A percentile compares a stretch with the other conserved stretches of the same genome.
phyloP scores from a whole-genome alignment of 768 basidiomycete genomes.

The Ramaria rubella region DNA sequence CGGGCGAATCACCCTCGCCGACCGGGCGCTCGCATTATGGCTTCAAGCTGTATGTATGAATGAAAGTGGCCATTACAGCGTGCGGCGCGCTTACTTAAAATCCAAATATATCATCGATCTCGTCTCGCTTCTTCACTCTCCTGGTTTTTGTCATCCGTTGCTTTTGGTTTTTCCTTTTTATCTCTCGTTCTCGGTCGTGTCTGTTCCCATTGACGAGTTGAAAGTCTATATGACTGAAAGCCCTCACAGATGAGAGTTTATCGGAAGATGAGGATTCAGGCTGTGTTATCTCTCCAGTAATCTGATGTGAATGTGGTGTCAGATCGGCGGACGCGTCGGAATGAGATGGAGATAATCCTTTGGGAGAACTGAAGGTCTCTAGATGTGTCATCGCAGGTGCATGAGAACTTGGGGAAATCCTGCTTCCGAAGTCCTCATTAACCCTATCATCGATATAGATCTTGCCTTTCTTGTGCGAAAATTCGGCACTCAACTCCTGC shows the following conservation, averaged over 20 bases:
- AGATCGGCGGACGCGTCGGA: too few relatives aligned
- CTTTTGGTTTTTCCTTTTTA: conserved; percentile 12
- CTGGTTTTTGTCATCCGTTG: conserved; percentile 28
- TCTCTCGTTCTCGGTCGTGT: neutral
- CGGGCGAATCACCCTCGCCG: too few relatives aligned
- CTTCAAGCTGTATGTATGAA: neutral
- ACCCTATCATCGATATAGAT: too few relatives aligned
- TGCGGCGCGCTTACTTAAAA: conserved; percentile 18
- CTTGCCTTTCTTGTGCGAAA: neutral
- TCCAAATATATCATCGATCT: conserved; percentile 68
- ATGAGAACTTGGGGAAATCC: neutral
- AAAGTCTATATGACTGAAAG: too few relatives aligned
- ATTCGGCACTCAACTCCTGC: neutral
- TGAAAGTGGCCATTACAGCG: neutral
- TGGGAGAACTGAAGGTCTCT: too few relatives aligned
- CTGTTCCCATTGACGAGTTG: neutral
- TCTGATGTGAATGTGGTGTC: too few relatives aligned
- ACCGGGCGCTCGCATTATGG: too few relatives aligned
- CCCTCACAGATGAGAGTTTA: too few relatives aligned
- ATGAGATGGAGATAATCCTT: too few relatives aligned
- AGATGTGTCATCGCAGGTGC: neutral
- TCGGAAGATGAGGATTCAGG: too few relatives aligned
- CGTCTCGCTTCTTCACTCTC: conserved; percentile 41
- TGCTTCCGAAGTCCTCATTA: neutral
- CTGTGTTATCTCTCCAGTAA: too few relatives aligned